Evolutionary conservation across 78 protist species (phyloP).

Genomic region (Pelomyxa schiedti): DNA sequence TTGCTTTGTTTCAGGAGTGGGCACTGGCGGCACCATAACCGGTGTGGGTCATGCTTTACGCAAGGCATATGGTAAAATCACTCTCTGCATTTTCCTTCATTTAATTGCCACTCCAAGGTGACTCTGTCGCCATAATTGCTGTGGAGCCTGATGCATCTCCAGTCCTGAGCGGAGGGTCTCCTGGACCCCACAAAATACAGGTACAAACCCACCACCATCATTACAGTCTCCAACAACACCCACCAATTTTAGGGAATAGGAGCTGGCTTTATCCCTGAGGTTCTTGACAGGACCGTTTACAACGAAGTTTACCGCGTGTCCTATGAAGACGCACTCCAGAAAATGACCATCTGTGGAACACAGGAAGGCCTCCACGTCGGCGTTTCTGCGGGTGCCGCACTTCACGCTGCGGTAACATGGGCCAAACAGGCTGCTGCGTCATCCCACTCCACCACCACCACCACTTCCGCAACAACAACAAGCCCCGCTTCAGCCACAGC

Average conservation of each 20-base stretch:
- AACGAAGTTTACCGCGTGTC: conserved; percentile 74
- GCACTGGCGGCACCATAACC: conserved; percentile 95
- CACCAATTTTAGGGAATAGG: conserved; percentile 94
- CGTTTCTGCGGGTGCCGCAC: conserved; percentile 77
- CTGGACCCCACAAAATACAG: conserved; percentile 20
- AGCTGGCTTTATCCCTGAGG: conserved; percentile 79
- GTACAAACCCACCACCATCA: conserved; percentile 22
- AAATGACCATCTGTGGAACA: conserved; percentile 68
- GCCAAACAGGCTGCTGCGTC: too few relatives aligned
- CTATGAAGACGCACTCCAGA: conserved; percentile 65
- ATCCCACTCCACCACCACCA: too few relatives aligned
- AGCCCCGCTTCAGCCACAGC: too few relatives aligned
- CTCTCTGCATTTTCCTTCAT: too few relatives aligned
- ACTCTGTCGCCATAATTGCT: too few relatives aligned
- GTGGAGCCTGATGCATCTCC: conserved; percentile 91
- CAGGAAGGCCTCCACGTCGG: conserved; percentile 82
- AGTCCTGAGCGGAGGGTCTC: conserved; percentile 50
- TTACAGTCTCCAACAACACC: background rate
- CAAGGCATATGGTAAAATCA: too few relatives aligned
- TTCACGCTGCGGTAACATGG: too few relatives aligned
- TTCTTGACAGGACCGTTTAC: conserved; percentile 49
- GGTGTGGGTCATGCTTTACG: conserved; percentile 81
- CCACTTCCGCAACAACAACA: too few relatives aligned
- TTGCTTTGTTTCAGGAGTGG: conserved; percentile 80
- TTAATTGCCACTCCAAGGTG: conserved; percentile 35